These are phyloP conservation scores for Sphaerostilbella broomeana DNA, from an alignment of 2,329 filamentous ascomycete genomes.

Conservation along the genomic window DNA sequence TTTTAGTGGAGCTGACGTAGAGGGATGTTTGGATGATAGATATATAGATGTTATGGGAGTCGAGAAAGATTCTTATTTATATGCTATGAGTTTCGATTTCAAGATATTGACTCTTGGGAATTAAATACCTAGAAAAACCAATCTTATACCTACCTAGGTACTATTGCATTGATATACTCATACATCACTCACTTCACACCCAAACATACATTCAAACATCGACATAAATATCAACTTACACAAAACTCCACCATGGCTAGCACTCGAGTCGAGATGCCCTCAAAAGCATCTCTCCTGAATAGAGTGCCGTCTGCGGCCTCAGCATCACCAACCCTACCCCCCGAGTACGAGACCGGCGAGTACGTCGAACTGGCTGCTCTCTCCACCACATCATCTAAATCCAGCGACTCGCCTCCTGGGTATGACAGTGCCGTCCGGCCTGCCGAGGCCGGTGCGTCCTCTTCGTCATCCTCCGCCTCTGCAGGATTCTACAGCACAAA, in stretches of 20 bases:
- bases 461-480: conserved; percentile 13
- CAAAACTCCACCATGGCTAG: conserved; percentile 13
- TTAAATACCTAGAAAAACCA: no score
- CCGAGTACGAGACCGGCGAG: conserved; percentile 22
- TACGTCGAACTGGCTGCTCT: conserved; percentile 21
- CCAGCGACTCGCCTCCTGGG: conserved; percentile 22
- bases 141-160: no score
- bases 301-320: background rate
- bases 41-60: background rate
- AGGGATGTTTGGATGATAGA: background rate
- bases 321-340: conserved; percentile 18
- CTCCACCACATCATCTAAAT: conserved; percentile 20
- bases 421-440: conserved; percentile 18
- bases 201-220: no score
- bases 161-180: no score
- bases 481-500: conserved; percentile 36
- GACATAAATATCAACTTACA: background rate
- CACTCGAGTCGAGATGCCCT: conserved; percentile 14
- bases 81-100: no score
- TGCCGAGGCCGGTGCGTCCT: conserved; percentile 3
- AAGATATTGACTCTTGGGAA: no score
- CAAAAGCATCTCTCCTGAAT: background rate
- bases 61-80: background rate
- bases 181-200: no score
- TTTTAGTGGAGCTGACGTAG: background rate